Percentiles rank a stretch among this genome's conserved stretches.
Conservation (phyloP, 2,329 filamentous ascomycete species). For the Colletotrichum musicola region DNA sequence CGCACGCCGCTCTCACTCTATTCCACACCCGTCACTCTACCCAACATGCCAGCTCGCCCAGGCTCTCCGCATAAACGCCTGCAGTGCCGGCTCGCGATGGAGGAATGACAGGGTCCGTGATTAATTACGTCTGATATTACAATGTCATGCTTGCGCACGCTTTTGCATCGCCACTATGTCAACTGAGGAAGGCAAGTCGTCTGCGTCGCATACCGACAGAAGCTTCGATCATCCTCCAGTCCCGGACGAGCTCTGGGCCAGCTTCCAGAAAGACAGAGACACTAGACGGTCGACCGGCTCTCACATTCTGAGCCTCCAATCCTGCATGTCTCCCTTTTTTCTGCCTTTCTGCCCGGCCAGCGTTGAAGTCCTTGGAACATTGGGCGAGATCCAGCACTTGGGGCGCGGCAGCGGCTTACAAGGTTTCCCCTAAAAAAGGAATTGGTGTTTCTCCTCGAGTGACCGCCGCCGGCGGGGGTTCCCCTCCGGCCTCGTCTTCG, state of each 20-base stretch:
- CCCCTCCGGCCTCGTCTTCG: slow-evolving; percentile 3
- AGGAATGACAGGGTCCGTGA: slow-evolving; percentile 18
- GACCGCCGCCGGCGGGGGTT: neutral
- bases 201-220: slow-evolving; percentile 2
- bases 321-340: neutral
- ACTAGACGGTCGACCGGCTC: slow-evolving; percentile 10
- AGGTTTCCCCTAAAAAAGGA: slow-evolving; percentile 14
- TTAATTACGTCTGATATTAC: slow-evolving; percentile 37
- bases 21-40: slow-evolving; percentile 10
- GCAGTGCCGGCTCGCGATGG: slow-evolving; percentile 8
- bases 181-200: slow-evolving; percentile 10
- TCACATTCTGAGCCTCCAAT: neutral
- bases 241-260: neutral
- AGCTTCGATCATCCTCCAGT: neutral
- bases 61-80: slow-evolving; percentile 7
- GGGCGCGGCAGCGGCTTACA: slow-evolving; percentile 20
- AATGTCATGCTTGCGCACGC: slow-evolving; percentile 28
- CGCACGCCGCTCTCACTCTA: slow-evolving; percentile 16
- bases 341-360: slow-evolving; percentile 3
- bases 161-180: slow-evolving; percentile 13
- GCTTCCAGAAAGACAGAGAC: slow-evolving; percentile 16
- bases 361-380: neutral
- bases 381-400: slow-evolving; percentile 16
- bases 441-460: slow-evolving; percentile 17
- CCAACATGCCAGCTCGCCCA: neutral